Evolutionary conservation across 805 yeast species (phyloP).

Genomic region (Saccharomyces eubayanus): DNA sequence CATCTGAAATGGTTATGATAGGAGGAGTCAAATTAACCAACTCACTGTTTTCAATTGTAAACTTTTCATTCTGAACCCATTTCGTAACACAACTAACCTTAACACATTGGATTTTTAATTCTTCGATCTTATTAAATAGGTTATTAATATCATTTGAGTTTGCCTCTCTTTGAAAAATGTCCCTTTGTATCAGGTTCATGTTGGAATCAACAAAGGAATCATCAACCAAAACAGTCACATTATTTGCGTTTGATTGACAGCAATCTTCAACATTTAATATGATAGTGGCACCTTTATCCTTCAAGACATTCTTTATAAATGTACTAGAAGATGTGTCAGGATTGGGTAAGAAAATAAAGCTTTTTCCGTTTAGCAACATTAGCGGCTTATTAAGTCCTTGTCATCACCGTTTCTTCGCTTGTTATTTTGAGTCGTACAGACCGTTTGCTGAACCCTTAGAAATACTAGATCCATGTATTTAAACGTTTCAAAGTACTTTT

Average conservation of each 20-base stretch:
- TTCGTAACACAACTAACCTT: conserved; percentile 10
- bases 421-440: not conserved
- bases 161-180: conserved; percentile 20
- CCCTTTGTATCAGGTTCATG: conserved; percentile 6
- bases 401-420: not conserved
- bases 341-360: conserved; percentile 19
- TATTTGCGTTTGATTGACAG: not conserved
- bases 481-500: not conserved
- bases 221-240: conserved; percentile 15
- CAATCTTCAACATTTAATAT: conserved; percentile 3
- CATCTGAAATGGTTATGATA: not conserved
- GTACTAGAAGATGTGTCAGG: conserved; percentile 6
- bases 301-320: conserved; percentile 13
- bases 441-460: not conserved
- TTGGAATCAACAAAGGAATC: conserved; percentile 19
- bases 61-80: conserved; percentile 12
- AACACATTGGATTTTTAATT: conserved; percentile 8
- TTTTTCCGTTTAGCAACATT: not conserved
- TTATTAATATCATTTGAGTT: conserved; percentile 5
- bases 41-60: conserved; percentile 1
- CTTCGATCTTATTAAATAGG: conserved; percentile 5
- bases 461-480: not conserved
- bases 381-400: not conserved
- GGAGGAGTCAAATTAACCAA: not conserved
- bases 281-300: conserved; percentile 18